These are phyloP conservation scores for Venustampulla echinocandica DNA, from an alignment of 495 filamentous ascomycete species.

Conservation along the genomic window DNA sequence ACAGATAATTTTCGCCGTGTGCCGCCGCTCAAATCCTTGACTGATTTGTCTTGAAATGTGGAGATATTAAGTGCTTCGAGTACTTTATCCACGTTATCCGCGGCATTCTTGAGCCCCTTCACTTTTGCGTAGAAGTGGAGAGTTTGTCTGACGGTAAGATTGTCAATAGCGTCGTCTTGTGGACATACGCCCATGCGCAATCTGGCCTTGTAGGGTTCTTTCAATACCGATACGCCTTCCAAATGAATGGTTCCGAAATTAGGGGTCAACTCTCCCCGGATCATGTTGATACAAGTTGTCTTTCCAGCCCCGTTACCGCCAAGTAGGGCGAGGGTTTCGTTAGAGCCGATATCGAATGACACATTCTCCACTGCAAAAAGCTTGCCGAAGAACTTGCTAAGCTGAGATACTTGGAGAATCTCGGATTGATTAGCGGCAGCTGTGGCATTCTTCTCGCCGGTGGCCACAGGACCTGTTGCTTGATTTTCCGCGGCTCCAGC, in stretches of 20 bases:
- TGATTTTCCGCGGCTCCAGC: background rate
- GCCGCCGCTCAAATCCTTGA: slow-evolving; percentile 37
- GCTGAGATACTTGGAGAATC: slow-evolving; percentile 21
- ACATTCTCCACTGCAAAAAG: slow-evolving; percentile 29
- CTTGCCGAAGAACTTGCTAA: slow-evolving; percentile 26
- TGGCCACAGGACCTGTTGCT: background rate
- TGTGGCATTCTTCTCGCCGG: slow-evolving; percentile 5
- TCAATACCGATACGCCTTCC: slow-evolving; percentile 15
- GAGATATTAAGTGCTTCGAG: slow-evolving; percentile 25
- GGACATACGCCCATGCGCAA: slow-evolving; percentile 20
- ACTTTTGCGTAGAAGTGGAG: slow-evolving; percentile 40
- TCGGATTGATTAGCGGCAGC: background rate
- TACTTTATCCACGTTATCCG: slow-evolving; percentile 33
- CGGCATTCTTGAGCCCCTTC: slow-evolving; percentile 36
- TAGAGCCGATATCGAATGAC: slow-evolving; percentile 26
- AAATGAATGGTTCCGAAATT: slow-evolving; percentile 17
- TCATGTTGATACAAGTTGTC: slow-evolving; percentile 22
- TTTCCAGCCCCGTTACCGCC: slow-evolving; percentile 26
- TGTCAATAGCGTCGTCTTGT: slow-evolving; percentile 31
- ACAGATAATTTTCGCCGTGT: slow-evolving; percentile 42
- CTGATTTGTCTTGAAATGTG: slow-evolving; percentile 29
- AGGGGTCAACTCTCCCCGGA: slow-evolving; percentile 19
- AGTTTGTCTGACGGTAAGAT: slow-evolving; percentile 37
- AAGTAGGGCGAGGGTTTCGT: slow-evolving; percentile 29
- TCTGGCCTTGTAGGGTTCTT: slow-evolving; percentile 14